Conservation (phyloP, 2,329 filamentous ascomycete species). For the Scolecobasidium constrictum region DNA sequence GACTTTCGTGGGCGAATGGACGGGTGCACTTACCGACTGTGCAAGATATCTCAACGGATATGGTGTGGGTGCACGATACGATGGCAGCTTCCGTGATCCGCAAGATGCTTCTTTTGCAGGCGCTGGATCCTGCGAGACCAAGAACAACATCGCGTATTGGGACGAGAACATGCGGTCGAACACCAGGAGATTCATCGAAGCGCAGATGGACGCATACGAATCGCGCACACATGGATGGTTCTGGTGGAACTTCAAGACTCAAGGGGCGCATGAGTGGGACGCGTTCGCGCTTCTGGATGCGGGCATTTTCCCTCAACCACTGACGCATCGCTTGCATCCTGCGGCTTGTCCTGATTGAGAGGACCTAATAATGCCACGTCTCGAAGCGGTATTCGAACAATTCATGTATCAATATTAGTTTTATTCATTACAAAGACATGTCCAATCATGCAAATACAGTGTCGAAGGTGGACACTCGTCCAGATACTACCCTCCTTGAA, state of each 20-base stretch:
- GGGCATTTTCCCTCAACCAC: conserved; percentile 40
- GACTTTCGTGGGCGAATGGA: conserved; percentile 60
- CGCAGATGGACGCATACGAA: conserved; percentile 44
- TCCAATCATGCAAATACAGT: too few relatives aligned
- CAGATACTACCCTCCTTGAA: too few relatives aligned
- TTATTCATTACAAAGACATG: too few relatives aligned
- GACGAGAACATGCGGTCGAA: conserved; percentile 33
- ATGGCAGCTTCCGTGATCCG: conserved; percentile 46
- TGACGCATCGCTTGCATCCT: conserved; percentile 13
- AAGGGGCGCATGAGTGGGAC: conserved; percentile 43
- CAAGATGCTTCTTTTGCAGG: too few relatives aligned
- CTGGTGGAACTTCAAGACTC: conserved; percentile 51
- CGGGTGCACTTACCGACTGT: conserved; percentile 54
- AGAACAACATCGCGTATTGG: conserved; percentile 39
- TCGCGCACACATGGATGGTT: conserved; percentile 41
- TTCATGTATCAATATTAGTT: too few relatives aligned
- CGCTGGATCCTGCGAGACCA: conserved; percentile 44
- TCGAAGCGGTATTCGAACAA: too few relatives aligned
- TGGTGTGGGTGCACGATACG: conserved; percentile 48
- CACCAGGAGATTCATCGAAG: conserved; percentile 41
- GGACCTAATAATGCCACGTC: too few relatives aligned
- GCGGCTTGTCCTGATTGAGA: too few relatives aligned
- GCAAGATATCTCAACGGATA: conserved; percentile 43
- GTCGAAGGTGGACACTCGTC: too few relatives aligned
- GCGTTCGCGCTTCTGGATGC: conserved; percentile 36